Evolutionary conservation across 805 yeast species (phyloP), one percentile per base, ranked within the genome.

Genomic region (Saitoella complicata): DNA sequence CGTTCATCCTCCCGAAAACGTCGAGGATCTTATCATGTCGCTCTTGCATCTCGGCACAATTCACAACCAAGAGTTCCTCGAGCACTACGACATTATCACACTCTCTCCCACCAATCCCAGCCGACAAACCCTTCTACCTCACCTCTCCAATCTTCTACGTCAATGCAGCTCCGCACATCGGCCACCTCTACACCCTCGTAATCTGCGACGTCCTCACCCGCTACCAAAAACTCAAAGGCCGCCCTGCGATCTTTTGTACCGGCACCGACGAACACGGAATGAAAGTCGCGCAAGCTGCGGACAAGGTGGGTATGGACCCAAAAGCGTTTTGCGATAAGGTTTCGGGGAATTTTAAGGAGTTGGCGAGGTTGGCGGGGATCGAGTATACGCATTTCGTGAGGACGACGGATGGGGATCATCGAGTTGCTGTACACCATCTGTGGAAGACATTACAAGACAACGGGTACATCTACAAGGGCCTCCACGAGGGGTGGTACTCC

Each of bases 231-330:
- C 61, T 79, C 33, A 58, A 61, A 7, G 62, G 70, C 1, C 57
- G 63, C 4, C 61, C 73, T 0, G 62, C 77, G 1, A 71, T 64
- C 48, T 71, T 87, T 55, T 73, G 83, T 5, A 91, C 97, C 0
- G 98, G 98, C 0, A 87, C 96, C 0, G 98, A 91, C 59, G 98
- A 91, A 61, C 98, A 91, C 59, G 98, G 98, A 0, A 63, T 86
- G 45, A 91, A 91, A 65, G 52, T 88, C 32, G 94, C 84, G 54
- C 68, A 73, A n/a, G 96, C 93, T 0, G 94, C 95, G 0, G 66
- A 64, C 32, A 67, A 66, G 46, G 69, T 67, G 5, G 68, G 69
- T 0, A 57, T 60, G n/a, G 63, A 64, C 1, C 84, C 95, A 1
- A 70, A 78, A 54, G 56, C 59, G 39, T 80, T 87, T 53, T 93